Percentiles rank a stretch among this genome's conserved stretches.
Conservation (phyloP, 1,139 yeast genomes). For the Hansenula lynferdii region DNA sequence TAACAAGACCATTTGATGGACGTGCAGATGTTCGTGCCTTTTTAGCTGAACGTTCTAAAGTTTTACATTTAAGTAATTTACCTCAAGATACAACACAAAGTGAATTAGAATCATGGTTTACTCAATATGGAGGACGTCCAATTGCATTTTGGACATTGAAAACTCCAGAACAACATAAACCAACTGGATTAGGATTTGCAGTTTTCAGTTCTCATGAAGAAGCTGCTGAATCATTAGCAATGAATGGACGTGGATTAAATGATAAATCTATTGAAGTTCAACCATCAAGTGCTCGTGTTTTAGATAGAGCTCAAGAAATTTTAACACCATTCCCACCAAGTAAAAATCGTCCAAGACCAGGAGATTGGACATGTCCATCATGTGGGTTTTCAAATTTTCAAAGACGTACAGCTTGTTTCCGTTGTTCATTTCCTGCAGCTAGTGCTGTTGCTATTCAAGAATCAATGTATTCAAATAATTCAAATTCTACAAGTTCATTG, state of each 20-base stretch:
- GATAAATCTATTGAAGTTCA: slow-evolving; percentile 80
- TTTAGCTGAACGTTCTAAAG: slow-evolving; percentile 66
- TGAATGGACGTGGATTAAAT: slow-evolving; percentile 76
- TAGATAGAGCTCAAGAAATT: slow-evolving; percentile 78
- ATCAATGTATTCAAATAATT: slow-evolving; percentile 29
- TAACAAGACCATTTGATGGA: slow-evolving; percentile 71
- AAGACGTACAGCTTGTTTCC: slow-evolving; percentile 88
- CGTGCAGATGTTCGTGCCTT: slow-evolving; percentile 68
- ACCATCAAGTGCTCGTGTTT: slow-evolving; percentile 73
- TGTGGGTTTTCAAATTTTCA: slow-evolving; percentile 96
- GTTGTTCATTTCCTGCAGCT: slow-evolving; percentile 88
- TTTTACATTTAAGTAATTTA: slow-evolving; percentile 71
- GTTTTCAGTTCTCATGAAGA: slow-evolving; percentile 83
- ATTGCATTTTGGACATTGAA: slow-evolving; percentile 87
- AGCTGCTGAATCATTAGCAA: slow-evolving; percentile 67
- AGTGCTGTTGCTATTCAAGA: slow-evolving; percentile 65
- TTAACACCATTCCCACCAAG: slow-evolving; percentile 83
- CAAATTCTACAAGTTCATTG: slow-evolving; percentile 2
- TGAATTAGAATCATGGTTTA: slow-evolving; percentile 88
- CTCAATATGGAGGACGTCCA: slow-evolving; percentile 82
- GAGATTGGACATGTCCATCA: slow-evolving; percentile 96
- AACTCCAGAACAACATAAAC: slow-evolving; percentile 43
- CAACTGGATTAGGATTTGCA: slow-evolving; percentile 72
- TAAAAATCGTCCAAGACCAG: slow-evolving; percentile 91
- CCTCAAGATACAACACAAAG: slow-evolving; percentile 87